Conservation (phyloP, 257 asterid genomes). For the Scutellaria baicalensis region DNA sequence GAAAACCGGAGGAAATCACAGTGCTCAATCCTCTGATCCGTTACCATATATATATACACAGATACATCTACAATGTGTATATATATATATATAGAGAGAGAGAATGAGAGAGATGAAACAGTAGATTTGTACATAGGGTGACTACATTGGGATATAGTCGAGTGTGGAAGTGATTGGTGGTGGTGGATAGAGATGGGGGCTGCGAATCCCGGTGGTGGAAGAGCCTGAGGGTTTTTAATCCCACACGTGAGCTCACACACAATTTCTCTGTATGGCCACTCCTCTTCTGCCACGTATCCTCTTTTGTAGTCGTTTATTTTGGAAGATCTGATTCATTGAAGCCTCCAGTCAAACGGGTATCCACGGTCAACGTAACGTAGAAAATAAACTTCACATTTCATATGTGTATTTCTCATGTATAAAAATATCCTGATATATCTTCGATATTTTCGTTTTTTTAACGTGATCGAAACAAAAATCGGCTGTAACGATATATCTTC, state of each 20-base stretch:
- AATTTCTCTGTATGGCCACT: not conserved
- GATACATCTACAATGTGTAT: not conserved
- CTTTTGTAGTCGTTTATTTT: not conserved
- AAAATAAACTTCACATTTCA: no score
- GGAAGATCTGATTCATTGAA: no score
- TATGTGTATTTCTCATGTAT: no score
- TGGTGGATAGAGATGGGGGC: not conserved
- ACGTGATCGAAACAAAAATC: no score
- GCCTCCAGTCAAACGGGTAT: no score
- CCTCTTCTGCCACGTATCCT: slow-evolving; percentile 7
- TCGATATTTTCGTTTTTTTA: no score
- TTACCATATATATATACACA: not conserved
- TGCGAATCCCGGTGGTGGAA: slow-evolving; percentile 24
- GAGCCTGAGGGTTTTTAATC: slow-evolving; percentile 6
- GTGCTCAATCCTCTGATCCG: slow-evolving; percentile 1
- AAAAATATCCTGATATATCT: no score
- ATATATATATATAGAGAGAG: not conserved
- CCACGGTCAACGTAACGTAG: no score
- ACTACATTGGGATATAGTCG: slow-evolving; percentile 2
- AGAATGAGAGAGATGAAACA: not conserved
- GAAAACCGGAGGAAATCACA: slow-evolving; percentile 7
- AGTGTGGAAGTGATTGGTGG: slow-evolving; percentile 14
- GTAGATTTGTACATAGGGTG: not conserved
- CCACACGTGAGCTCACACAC: slow-evolving; percentile 18
- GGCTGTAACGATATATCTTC: no score